Conservation (phyloP, 2,329 filamentous ascomycete genomes). For the Ophiocordyceps robertsii region DNA sequence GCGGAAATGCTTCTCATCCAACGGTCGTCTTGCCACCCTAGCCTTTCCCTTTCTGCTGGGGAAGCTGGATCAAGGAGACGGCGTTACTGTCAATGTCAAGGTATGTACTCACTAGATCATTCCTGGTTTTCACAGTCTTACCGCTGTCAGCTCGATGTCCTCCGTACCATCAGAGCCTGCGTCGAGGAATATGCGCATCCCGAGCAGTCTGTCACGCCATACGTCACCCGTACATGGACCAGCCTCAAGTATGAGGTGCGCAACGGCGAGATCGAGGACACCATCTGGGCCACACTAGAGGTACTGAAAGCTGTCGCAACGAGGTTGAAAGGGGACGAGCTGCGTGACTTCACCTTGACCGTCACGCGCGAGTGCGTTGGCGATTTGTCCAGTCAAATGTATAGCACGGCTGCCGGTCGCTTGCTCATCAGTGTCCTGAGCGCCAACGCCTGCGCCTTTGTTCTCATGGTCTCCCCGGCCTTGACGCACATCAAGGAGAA, state of each 20-base stretch:
- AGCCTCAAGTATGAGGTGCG: constrained; percentile 51
- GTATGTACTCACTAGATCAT: constrained; percentile 11
- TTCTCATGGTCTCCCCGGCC: constrained; percentile 29
- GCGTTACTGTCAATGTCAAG: constrained; percentile 44
- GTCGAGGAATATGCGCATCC: constrained; percentile 33
- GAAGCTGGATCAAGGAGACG: constrained; percentile 46
- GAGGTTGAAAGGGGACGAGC: constrained; percentile 28
- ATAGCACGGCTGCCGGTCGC: constrained; percentile 37
- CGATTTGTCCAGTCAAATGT: constrained; percentile 38
- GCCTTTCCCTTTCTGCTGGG: constrained; percentile 40
- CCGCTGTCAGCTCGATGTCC: constrained; percentile 32
- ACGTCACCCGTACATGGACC: constrained; percentile 38
- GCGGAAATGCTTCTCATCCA: constrained; percentile 39
- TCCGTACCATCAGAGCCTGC: constrained; percentile 41
- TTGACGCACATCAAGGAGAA: constrained; percentile 36
- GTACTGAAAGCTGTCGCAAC: constrained; percentile 36
- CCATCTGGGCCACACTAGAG: constrained; percentile 40
- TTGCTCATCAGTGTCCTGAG: constrained; percentile 37
- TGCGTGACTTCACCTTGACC: constrained; percentile 31
- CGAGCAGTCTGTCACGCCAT: constrained; percentile 32
- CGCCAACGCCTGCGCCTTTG: constrained; percentile 33
- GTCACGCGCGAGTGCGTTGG: constrained; percentile 39
- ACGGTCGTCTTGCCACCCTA: constrained; percentile 28
- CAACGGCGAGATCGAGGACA: constrained; percentile 45
- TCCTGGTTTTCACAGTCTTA: constrained; percentile 4